Conservation (phyloP, 768 basidiomycete species). For the Russula lepida region DNA sequence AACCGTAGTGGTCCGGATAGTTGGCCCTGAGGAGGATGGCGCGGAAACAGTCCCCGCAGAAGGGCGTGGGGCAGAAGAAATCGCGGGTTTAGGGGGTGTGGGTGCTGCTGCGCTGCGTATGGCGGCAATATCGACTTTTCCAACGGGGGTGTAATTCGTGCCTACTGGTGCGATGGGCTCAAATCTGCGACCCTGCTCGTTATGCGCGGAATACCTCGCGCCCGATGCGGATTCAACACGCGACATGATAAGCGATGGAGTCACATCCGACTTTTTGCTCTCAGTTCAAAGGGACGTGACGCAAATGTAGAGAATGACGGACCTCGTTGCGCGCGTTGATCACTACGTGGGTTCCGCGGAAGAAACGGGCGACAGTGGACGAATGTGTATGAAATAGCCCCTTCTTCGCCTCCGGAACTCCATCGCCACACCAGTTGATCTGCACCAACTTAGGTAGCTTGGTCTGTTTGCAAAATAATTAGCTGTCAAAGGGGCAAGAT, state of each 20-base stretch:
- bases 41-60: conserved; percentile 28
- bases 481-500: background rate
- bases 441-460: conserved; percentile 87
- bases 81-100: conserved; percentile 14
- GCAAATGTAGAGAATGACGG: conserved; percentile 16
- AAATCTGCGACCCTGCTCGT: conserved; percentile 59
- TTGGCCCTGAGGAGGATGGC: conserved; percentile 35
- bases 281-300: background rate
- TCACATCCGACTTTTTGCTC: conserved; percentile 64
- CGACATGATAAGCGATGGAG: conserved; percentile 71
- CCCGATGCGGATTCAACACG: conserved; percentile 85
- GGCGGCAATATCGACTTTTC: conserved; percentile 59
- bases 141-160: conserved; percentile 66
- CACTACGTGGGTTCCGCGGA: conserved; percentile 80
- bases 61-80: conserved; percentile 34
- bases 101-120: conserved; percentile 30
- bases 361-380: conserved; percentile 65
- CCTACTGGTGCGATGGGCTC: conserved; percentile 81
- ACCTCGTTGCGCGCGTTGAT: conserved; percentile 85
- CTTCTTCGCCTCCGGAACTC: conserved; percentile 87
- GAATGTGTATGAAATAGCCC: conserved; percentile 89
- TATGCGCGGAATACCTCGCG: conserved; percentile 81
- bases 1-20: conserved; percentile 19
- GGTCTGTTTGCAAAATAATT: conserved; percentile 38
- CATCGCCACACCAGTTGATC: conserved; percentile 96